Conservation (phyloP, 2,329 filamentous ascomycete genomes). For the Fusarium compactum region DNA sequence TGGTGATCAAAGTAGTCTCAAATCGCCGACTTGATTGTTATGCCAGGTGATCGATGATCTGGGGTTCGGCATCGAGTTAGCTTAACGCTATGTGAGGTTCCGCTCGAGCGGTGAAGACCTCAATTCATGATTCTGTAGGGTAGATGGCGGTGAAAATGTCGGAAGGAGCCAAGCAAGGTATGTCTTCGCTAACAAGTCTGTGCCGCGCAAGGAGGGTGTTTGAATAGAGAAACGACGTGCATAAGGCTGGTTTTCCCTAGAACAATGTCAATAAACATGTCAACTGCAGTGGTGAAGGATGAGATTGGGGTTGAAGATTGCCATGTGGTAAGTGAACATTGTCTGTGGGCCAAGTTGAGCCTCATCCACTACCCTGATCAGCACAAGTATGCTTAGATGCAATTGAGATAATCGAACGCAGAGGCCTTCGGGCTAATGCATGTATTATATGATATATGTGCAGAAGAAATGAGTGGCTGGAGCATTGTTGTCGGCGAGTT, state of each 20-base stretch:
- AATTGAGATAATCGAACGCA: neutral
- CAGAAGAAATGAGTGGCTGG: neutral
- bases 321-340: slow-evolving; percentile 11
- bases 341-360: slow-evolving; percentile 20
- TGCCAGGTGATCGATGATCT: slow-evolving; percentile 44
- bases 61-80: slow-evolving; percentile 43
- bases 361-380: slow-evolving; percentile 9
- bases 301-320: neutral
- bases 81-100: slow-evolving; percentile 30
- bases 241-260: neutral
- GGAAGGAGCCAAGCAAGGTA: slow-evolving; percentile 17
- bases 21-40: slow-evolving; percentile 31
- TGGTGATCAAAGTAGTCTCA: slow-evolving; percentile 16
- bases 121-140: slow-evolving; percentile 37
- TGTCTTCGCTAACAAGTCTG: slow-evolving; percentile 8
- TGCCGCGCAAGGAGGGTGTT: slow-evolving; percentile 29
- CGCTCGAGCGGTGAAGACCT: slow-evolving; percentile 44
- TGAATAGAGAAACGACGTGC: slow-evolving; percentile 17
- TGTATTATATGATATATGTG: neutral
- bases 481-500: neutral
- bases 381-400: neutral
- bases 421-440: neutral
- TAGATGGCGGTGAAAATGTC: slow-evolving; percentile 45
- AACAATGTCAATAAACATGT: neutral
- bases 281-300: slow-evolving; percentile 1